A percentile compares a stretch with the other conserved stretches of the same genome.
phyloP scores from a whole-genome alignment of 1,284 basidiomycete species.

The Puccinia sorghi region DNA sequence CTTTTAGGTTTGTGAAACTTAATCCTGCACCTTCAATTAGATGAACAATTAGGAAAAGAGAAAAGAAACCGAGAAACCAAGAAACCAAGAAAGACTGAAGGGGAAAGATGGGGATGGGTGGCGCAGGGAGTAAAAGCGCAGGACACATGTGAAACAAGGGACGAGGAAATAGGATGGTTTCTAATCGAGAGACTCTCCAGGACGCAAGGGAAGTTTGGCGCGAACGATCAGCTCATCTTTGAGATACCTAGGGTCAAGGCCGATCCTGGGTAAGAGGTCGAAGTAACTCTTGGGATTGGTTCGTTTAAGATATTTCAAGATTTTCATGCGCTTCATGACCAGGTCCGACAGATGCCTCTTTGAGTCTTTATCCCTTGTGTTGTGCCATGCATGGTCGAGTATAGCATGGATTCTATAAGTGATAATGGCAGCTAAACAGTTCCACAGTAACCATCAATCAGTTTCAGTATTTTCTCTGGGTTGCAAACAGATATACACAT shows the following conservation, averaged over 20 bases:
- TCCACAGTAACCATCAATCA: not conserved
- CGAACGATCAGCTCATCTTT: conserved; percentile 43
- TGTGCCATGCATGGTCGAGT: conserved; percentile 40
- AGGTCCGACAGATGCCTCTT: conserved; percentile 34
- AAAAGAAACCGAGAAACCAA: not conserved
- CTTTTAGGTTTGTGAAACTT: not conserved
- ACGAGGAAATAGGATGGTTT: not conserved
- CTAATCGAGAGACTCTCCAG: conserved; percentile 38
- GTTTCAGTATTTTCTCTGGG: not conserved
- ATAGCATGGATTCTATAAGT: conserved; percentile 42
- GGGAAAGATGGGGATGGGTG: not conserved
- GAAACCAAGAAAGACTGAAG: not conserved
- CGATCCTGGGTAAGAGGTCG: conserved; percentile 41
- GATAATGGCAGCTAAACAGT: conserved; percentile 27
- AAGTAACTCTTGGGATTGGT: conserved; percentile 30
- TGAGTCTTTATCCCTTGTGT: conserved; percentile 37
- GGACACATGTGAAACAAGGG: not conserved
- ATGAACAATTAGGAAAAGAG: not conserved
- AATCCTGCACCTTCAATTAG: not conserved
- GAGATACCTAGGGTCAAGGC: conserved; percentile 39
- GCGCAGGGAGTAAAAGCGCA: not conserved
- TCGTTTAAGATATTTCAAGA: conserved; percentile 38
- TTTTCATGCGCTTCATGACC: conserved; percentile 49
- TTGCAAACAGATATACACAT: not conserved
- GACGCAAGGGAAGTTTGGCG: conserved; percentile 40